Conservation (phyloP, 148 eudicot genomes). For the Camellia lanceoleosa region DNA sequence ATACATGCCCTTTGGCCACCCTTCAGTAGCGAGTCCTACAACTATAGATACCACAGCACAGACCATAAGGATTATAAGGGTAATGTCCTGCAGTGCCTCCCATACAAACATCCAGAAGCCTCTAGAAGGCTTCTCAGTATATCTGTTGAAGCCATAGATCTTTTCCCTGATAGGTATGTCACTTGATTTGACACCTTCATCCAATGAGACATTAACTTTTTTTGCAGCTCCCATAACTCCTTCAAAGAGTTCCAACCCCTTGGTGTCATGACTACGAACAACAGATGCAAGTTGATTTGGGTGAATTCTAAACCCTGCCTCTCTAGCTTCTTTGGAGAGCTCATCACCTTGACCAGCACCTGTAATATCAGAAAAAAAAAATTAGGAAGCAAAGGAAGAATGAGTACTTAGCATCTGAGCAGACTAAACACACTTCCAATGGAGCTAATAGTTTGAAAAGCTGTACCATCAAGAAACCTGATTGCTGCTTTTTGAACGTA, state of each 20-base stretch:
- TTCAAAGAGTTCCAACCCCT: slow-evolving; percentile 41
- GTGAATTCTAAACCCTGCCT: slow-evolving; percentile 58
- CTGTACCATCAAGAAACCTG: slow-evolving; percentile 70
- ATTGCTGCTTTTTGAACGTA: slow-evolving; percentile 58
- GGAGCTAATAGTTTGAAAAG: background rate
- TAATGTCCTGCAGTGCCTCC: slow-evolving; percentile 91
- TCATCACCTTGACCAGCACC: slow-evolving; percentile 45
- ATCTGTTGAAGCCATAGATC: slow-evolving; percentile 62
- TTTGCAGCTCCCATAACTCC: slow-evolving; percentile 62
- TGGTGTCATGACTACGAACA: slow-evolving; percentile 54
- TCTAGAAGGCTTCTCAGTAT: slow-evolving; percentile 77
- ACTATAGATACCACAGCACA: slow-evolving; percentile 91
- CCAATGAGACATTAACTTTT: slow-evolving; percentile 49
- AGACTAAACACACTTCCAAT: background rate
- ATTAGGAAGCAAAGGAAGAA: background rate
- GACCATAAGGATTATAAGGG: slow-evolving; percentile 76
- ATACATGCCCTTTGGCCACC: slow-evolving; percentile 80
- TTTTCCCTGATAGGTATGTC: slow-evolving; percentile 53
- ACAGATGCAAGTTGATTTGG: slow-evolving; percentile 76
- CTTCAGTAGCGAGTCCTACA: slow-evolving; percentile 84
- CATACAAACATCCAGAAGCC: slow-evolving; percentile 83
- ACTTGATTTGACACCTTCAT: slow-evolving; percentile 53
- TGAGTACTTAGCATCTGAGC: background rate
- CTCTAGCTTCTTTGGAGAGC: slow-evolving; percentile 56
- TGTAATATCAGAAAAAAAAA: slow-evolving; percentile 20